Percentiles rank a stretch among this genome's conserved stretches.
phyloP scores from a whole-genome alignment of 2,329 filamentous ascomycete genomes.

The Aspergillus bombycis region DNA sequence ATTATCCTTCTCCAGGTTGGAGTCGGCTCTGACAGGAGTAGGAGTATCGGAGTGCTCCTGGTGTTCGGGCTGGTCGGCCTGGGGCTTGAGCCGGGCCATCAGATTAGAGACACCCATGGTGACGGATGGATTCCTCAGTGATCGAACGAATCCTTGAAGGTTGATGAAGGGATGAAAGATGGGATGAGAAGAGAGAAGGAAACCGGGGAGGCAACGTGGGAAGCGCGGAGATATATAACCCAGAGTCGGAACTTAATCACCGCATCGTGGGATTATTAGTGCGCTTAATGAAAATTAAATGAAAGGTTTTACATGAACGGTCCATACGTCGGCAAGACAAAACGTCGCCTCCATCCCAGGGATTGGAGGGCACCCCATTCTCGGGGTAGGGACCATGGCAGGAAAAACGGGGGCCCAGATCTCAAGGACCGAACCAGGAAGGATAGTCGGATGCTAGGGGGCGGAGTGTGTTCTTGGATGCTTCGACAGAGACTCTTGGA shows the following conservation, averaged over 20 bases:
- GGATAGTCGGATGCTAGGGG: conserved; percentile 29
- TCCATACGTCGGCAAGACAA: conserved; percentile 15
- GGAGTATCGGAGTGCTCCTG: conserved; percentile 38
- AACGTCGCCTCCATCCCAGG: conserved; percentile 17
- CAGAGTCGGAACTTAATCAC: conserved; percentile 18
- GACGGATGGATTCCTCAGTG: conserved; percentile 9
- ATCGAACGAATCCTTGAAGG: conserved; percentile 6
- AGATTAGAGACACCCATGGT: conserved; percentile 36
- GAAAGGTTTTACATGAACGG: conserved; percentile 12
- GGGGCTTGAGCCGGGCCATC: conserved; percentile 34
- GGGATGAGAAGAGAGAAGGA: conserved; percentile 13
- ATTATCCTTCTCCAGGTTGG: conserved; percentile 37
- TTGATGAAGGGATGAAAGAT: conserved; percentile 2
- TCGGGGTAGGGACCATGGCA: conserved; percentile 24
- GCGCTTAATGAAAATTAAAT: conserved; percentile 13
- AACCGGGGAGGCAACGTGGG: conserved; percentile 15
- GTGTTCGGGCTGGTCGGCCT: conserved; percentile 31
- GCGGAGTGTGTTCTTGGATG: conserved; percentile 26
- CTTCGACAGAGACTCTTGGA: conserved; percentile 23
- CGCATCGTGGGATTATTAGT: conserved; percentile 21
- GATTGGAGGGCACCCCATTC: conserved; percentile 22
- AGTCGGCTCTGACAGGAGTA: conserved; percentile 38
- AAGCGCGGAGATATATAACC: conserved; percentile 28
- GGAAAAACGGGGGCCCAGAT: conserved; percentile 37
- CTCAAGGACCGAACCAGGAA: conserved; percentile 27